A percentile compares a stretch with the other conserved stretches of the same genome.
Conservation (phyloP, 331 rosid species). For the Phaseolus coccineus region DNA sequence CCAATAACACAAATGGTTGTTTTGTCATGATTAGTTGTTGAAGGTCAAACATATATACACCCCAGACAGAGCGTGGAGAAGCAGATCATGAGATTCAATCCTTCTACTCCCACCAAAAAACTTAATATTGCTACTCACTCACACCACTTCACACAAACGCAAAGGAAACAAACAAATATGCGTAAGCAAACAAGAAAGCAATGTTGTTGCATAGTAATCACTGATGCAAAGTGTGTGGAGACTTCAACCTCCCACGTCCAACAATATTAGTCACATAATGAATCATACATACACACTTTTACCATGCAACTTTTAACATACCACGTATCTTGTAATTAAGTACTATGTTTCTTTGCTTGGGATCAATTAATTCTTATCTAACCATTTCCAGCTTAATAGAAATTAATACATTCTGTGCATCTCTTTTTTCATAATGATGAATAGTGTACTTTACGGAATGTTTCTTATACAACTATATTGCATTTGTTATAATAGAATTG, state of each 20-base stretch:
- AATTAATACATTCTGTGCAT: no score
- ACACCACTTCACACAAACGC: constrained; percentile 34
- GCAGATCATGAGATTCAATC: constrained; percentile 47
- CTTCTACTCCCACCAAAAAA: constrained; percentile 49
- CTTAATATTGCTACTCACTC: constrained; percentile 1
- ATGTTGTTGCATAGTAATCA: constrained; percentile 23
- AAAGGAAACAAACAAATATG: neutral
- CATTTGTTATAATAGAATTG: constrained; percentile 36
- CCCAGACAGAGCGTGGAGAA: constrained; percentile 53
- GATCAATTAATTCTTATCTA: neutral
- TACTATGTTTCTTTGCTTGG: neutral
- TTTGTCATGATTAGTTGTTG: constrained; percentile 53
- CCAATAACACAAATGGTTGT: constrained; percentile 53
- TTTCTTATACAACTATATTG: constrained; percentile 39
- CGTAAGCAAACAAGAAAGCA: constrained; percentile 34
- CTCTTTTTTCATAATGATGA: constrained; percentile 31
- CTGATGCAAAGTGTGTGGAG: constrained; percentile 15
- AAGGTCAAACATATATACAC: constrained; percentile 31
- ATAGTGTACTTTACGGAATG: constrained; percentile 38
- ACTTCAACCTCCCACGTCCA: neutral
- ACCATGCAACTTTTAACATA: constrained; percentile 31
- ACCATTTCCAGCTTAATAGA: neutral
- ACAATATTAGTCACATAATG: constrained; percentile 29
- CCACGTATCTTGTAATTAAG: neutral
- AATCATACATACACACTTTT: constrained; percentile 31